A percentile compares a stretch with the other conserved stretches of the same genome.
phyloP scores from a whole-genome alignment of 768 basidiomycete genomes.

The Tulasnella sp. region DNA sequence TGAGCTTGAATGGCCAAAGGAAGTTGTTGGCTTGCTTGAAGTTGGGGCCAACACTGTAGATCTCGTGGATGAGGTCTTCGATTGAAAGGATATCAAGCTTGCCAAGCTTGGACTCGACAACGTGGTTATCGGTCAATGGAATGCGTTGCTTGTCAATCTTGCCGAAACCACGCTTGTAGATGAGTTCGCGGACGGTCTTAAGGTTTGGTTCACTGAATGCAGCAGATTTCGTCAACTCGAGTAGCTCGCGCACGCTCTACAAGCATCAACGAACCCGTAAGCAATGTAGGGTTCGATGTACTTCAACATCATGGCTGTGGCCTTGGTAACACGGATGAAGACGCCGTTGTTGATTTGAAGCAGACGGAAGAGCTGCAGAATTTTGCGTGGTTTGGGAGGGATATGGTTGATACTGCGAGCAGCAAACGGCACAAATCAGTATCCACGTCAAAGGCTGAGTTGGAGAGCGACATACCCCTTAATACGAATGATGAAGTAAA shows the following conservation, averaged over 20 bases:
- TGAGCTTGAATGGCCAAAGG: conserved; percentile 99
- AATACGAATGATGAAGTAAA: conserved; percentile 96
- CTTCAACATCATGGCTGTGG: conserved; percentile 96
- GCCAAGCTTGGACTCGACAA: conserved; percentile 86
- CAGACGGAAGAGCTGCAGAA: conserved; percentile 94
- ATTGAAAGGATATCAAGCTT: conserved; percentile 94
- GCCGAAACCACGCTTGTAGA: conserved; percentile 99
- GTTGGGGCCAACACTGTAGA: conserved; percentile 90
- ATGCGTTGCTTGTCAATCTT: conserved; percentile 98
- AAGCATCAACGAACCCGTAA: conserved; percentile 62
- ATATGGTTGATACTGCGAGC: conserved; percentile 91
- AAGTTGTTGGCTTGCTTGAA: conserved; percentile 98
- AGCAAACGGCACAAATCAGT: neutral
- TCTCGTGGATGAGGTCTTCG: conserved; percentile 97
- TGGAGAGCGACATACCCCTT: conserved; percentile 65
- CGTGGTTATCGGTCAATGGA: conserved; percentile 84
- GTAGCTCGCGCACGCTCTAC: neutral
- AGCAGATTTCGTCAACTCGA: conserved; percentile 12
- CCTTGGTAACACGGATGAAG: conserved; percentile 93
- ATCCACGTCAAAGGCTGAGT: neutral
- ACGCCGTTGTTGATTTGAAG: conserved; percentile 99
- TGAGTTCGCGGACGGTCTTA: conserved; percentile 90
- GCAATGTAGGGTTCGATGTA: conserved; percentile 96
- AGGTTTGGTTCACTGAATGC: conserved; percentile 79
- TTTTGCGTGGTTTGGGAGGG: conserved; percentile 98